These are phyloP conservation scores for Aspergillus ochraceoroseus DNA, from an alignment of 2,329 filamentous ascomycete species.

Conservation along the genomic window DNA sequence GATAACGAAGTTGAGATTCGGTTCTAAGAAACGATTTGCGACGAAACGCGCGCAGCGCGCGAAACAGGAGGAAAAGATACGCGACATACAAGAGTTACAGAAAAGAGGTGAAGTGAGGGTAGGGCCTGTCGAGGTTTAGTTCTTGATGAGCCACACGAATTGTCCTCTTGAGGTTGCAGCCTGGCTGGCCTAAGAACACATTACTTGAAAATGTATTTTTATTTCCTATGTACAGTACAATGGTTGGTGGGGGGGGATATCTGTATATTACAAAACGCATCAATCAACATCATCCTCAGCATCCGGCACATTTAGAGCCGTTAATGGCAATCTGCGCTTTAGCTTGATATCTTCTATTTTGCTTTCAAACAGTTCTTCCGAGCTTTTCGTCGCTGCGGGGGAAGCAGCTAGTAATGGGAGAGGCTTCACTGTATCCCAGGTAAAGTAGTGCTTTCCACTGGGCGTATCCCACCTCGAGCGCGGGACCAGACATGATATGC, in stretches of 20 bases:
- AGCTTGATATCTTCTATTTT: no score
- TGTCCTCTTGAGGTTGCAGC: neutral
- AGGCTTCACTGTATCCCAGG: slow-evolving; percentile 28
- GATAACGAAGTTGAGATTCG: slow-evolving; percentile 88
- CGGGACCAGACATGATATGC: slow-evolving; percentile 34
- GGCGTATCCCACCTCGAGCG: slow-evolving; percentile 23
- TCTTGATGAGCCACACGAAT: neutral
- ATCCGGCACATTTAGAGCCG: neutral
- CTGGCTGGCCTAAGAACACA: no score
- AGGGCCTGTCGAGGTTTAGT: slow-evolving; percentile 5
- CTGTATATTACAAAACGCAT: no score
- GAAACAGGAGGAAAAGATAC: slow-evolving; percentile 13
- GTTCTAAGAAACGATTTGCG: slow-evolving; percentile 63
- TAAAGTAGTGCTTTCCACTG: slow-evolving; percentile 25
- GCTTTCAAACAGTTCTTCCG: slow-evolving; percentile 1
- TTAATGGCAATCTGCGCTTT: neutral
- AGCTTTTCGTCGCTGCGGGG: neutral
- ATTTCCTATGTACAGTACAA: no score
- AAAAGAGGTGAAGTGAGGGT: slow-evolving; percentile 10
- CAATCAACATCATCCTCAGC: no score
- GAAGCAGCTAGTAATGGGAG: slow-evolving; percentile 11
- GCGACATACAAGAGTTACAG: slow-evolving; percentile 7
- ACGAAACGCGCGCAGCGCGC: slow-evolving; percentile 24
- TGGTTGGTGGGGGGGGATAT: no score
- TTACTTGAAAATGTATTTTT: no score